Evolutionary conservation across 305 asterid genomes (phyloP).

Genomic region (Solanum hybrid): DNA sequence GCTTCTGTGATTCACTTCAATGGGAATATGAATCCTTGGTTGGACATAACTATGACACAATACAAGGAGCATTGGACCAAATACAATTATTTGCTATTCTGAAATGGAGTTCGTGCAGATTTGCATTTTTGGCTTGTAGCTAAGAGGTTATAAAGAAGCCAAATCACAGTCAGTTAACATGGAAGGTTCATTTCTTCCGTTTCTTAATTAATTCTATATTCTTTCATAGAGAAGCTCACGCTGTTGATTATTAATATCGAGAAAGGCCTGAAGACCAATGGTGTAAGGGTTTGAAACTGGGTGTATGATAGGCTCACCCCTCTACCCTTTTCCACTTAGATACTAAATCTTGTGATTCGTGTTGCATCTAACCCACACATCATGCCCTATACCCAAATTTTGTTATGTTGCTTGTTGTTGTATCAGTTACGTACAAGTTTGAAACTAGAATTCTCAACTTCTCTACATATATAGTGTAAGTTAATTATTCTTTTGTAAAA

Average conservation of each 20-base stretch:
- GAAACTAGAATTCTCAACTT: neutral
- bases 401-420: neutral
- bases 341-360: neutral
- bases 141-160: slow-evolving; percentile 4
- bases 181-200: neutral
- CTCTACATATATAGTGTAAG: neutral
- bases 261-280: neutral
- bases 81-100: slow-evolving; percentile 37
- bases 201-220: neutral
- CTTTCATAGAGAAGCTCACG: neutral
- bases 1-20: slow-evolving; percentile 67
- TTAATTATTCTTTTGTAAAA: neutral
- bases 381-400: neutral
- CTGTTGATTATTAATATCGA: neutral
- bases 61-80: slow-evolving; percentile 63
- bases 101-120: slow-evolving; percentile 77
- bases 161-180: neutral
- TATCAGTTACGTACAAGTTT: neutral
- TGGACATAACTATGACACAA: slow-evolving; percentile 57
- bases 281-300: neutral
- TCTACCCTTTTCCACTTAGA: neutral
- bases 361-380: neutral
- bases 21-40: slow-evolving; percentile 74
- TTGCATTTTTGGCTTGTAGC: slow-evolving; percentile 76
- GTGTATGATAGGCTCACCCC: neutral